These are phyloP conservation scores for Alternaria novae-zelandiae DNA, from an alignment of 2,329 filamentous ascomycete genomes.

Conservation along the genomic window DNA sequence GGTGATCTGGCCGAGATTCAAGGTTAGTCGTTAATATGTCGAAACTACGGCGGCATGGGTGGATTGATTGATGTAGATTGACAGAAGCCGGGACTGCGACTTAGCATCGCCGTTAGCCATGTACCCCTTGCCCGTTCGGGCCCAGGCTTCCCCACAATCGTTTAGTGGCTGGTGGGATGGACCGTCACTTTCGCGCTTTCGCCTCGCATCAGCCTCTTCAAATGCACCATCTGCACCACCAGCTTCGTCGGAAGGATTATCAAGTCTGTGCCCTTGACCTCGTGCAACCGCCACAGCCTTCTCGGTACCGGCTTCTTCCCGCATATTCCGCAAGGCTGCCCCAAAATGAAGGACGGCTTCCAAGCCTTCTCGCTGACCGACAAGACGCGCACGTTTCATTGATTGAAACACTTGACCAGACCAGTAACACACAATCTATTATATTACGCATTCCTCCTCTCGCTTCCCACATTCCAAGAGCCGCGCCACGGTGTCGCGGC, in stretches of 20 bases:
- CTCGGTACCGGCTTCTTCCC: slow-evolving; percentile 10
- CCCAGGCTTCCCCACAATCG: slow-evolving; percentile 23
- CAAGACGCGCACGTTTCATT: slow-evolving; percentile 26
- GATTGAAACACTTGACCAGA: slow-evolving; percentile 32
- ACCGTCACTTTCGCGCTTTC: slow-evolving; percentile 17
- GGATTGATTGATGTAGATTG: slow-evolving; percentile 48
- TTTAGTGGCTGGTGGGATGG: slow-evolving; percentile 16
- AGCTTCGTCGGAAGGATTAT: slow-evolving; percentile 29
- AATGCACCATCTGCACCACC: slow-evolving; percentile 26
- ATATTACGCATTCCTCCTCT: slow-evolving; percentile 30
- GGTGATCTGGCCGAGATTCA: slow-evolving; percentile 31
- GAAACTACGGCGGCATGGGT: slow-evolving; percentile 29
- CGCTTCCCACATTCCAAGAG: slow-evolving; percentile 14
- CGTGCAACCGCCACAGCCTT: slow-evolving; percentile 8
- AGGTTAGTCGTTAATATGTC: slow-evolving; percentile 38
- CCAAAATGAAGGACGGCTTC: slow-evolving; percentile 23
- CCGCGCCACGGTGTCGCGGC: slow-evolving; percentile 12
- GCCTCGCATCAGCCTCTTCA: slow-evolving; percentile 20
- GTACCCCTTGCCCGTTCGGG: slow-evolving; percentile 16
- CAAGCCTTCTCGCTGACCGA: neutral
- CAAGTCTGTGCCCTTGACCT: neutral
- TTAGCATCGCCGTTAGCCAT: slow-evolving; percentile 28
- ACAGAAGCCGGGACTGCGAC: slow-evolving; percentile 37
- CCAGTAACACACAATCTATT: slow-evolving; percentile 40
- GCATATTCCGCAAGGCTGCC: slow-evolving; percentile 25